Evolutionary conservation across 768 basidiomycete genomes (phyloP), one percentile per base, ranked within the genome.

Genomic region (Tylopilus sp.): DNA sequence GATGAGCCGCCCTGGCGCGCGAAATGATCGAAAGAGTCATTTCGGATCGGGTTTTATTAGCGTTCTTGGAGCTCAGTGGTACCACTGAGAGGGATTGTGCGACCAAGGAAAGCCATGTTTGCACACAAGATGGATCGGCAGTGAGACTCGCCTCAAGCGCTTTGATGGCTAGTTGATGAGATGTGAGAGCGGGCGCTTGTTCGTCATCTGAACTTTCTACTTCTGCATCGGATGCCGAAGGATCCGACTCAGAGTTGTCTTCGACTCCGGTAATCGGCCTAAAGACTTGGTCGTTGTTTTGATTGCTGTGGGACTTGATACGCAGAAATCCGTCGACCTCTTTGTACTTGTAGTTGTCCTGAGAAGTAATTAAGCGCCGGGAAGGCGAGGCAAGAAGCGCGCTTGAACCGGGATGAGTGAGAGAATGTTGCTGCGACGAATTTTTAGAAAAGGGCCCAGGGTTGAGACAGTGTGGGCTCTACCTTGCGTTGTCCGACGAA

Each of bases 301-400:
- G 66, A 50, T 44, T 48, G n/a, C 65, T 63, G 15, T 69, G 69
- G 15, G 82, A 75, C 17, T 80, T 72, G 9, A 90, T 69, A 36
- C 74, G 79, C 25, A 90, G 70, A 60, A 86, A 83, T 9, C 86
- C 86, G 53, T 87, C 79, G n/a, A 75, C 62, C 65, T 88, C 87
- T 50, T 79, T 70, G 60, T 83, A 80, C 59, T 75, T 81, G 57
- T 72, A 69, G 44, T 59, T 61, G 50, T 71, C 63, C 40, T 67
- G 52, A 35, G 75, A 62, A 22, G 67, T 59, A 18, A 74, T 49
- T n/a, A 86, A 63, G 48, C 75, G 75, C 47, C 78, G 76, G 4
- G 73, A 75, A 42, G 79, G 70, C 21, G 75, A 70, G 4, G 76
- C 69, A 6, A 91, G 73, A 20, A 88, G 67, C 33, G 76, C 72